Percentiles rank a stretch among this genome's conserved stretches.
phyloP scores from a whole-genome alignment of 441 rosid species.

The Erodium trifolium region DNA sequence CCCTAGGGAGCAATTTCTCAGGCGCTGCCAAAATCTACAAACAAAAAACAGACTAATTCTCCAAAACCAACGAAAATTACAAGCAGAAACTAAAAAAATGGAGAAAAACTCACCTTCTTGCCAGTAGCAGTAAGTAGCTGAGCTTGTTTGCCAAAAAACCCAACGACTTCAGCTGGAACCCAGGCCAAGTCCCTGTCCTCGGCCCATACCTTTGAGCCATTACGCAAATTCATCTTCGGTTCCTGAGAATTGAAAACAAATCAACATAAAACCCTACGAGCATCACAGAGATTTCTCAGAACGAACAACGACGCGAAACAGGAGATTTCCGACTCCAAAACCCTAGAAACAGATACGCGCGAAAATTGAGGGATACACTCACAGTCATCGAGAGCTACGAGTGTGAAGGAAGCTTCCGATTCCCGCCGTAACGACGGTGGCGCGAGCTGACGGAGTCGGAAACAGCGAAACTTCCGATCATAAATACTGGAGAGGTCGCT shows the following conservation, averaged over 20 bases:
- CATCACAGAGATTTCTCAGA: no score
- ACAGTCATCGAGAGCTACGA: not conserved
- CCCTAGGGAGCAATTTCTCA: not conserved
- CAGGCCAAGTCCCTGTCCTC: slow-evolving; percentile 80
- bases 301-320: not conserved
- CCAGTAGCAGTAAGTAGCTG: slow-evolving; percentile 41
- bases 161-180: slow-evolving; percentile 59
- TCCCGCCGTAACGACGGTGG: not conserved
- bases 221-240: slow-evolving; percentile 46
- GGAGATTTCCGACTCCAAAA: not conserved
- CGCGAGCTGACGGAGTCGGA: not conserved
- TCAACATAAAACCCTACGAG: not conserved
- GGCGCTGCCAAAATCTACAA: not conserved
- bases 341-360: not conserved
- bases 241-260: slow-evolving; percentile 22
- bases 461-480: not conserved
- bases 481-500: not conserved
- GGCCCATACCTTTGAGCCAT: slow-evolving; percentile 77
- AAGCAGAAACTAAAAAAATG: not conserved
- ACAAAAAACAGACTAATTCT: not conserved
- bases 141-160: slow-evolving; percentile 45
- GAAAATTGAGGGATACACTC: not conserved
- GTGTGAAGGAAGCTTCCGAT: not conserved
- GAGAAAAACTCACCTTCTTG: slow-evolving; percentile 44
- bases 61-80: not conserved